Evolutionary conservation across 2,329 filamentous ascomycete species (phyloP).

Genomic region (Pseudovirgaria hyperparasitica): DNA sequence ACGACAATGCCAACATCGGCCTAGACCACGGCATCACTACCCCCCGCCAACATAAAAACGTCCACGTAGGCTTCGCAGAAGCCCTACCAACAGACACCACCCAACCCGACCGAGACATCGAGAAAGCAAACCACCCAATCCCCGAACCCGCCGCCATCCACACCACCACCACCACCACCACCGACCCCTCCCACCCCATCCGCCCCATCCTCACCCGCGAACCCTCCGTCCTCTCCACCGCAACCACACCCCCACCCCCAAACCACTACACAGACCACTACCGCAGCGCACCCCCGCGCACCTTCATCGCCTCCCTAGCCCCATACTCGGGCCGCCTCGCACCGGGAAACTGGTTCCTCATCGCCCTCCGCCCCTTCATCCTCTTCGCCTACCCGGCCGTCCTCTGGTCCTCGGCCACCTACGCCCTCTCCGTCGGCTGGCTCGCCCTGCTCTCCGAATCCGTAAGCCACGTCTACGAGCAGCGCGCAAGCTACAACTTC

Average conservation of each 20-base stretch:
- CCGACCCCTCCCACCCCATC: too few relatives aligned
- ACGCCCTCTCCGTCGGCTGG: slow-evolving; percentile 85
- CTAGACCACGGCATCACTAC: too few relatives aligned
- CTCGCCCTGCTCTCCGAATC: slow-evolving; percentile 89
- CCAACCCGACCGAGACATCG: too few relatives aligned
- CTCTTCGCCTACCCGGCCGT: slow-evolving; percentile 80
- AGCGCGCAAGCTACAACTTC: slow-evolving; percentile 62
- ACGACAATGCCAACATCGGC: too few relatives aligned
- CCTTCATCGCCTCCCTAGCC: slow-evolving; percentile 61
- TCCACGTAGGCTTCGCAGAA: slow-evolving; percentile 9
- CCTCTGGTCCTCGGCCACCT: slow-evolving; percentile 76
- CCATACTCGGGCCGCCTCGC: slow-evolving; percentile 69
- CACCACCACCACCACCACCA: too few relatives aligned
- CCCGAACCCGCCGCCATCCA: too few relatives aligned
- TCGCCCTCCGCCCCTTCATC: slow-evolving; percentile 68
- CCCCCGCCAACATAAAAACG: slow-evolving; percentile 6
- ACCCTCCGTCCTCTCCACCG: neutral
- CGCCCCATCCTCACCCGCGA: too few relatives aligned
- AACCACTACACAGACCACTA: slow-evolving; percentile 62
- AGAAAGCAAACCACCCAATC: too few relatives aligned
- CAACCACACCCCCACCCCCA: neutral
- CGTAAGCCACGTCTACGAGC: slow-evolving; percentile 66
- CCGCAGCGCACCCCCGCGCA: slow-evolving; percentile 51
- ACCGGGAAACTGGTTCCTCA: slow-evolving; percentile 67
- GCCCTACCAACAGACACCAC: too few relatives aligned